Conservation (phyloP, 1,284 basidiomycete species). For the Schizophyllum commune region DNA sequence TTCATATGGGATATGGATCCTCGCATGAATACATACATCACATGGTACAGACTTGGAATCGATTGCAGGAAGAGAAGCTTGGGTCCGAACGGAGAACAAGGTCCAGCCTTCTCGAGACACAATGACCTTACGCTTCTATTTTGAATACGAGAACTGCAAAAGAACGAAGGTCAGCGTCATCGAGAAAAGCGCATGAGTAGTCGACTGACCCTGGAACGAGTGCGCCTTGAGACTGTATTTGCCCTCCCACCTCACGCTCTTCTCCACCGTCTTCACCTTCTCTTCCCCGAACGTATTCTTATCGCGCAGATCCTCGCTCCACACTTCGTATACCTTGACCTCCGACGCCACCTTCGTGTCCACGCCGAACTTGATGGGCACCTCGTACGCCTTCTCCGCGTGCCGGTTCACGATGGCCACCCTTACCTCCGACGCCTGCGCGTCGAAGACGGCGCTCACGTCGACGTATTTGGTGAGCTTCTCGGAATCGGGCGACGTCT, state of each 20-base stretch:
- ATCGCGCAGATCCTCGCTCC: conserved; percentile 32
- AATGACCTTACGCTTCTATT: neutral
- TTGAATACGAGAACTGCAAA: neutral
- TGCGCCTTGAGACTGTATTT: conserved; percentile 34
- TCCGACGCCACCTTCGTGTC: conserved; percentile 13
- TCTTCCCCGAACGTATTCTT: conserved; percentile 35
- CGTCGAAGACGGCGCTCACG: conserved; percentile 34
- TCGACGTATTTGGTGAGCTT: conserved; percentile 36
- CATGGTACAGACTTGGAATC: no score
- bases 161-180: neutral
- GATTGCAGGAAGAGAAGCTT: no score
- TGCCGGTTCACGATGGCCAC: conserved; percentile 43
- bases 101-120: neutral
- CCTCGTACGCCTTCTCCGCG: conserved; percentile 22
- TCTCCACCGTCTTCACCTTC: conserved; percentile 30
- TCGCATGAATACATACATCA: no score
- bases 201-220: conserved; percentile 34
- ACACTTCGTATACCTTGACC: conserved; percentile 38
- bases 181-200: neutral
- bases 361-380: conserved; percentile 33
- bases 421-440: conserved; percentile 27
- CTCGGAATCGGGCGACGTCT: conserved; percentile 25
- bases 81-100: no score
- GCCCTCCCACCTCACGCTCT: conserved; percentile 26
- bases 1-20: no score